A percentile compares a stretch with the other conserved stretches of the same genome.
These are phyloP conservation scores for Capsicum chinense DNA, from an alignment of 257 asterid species.

Conservation along the genomic window DNA sequence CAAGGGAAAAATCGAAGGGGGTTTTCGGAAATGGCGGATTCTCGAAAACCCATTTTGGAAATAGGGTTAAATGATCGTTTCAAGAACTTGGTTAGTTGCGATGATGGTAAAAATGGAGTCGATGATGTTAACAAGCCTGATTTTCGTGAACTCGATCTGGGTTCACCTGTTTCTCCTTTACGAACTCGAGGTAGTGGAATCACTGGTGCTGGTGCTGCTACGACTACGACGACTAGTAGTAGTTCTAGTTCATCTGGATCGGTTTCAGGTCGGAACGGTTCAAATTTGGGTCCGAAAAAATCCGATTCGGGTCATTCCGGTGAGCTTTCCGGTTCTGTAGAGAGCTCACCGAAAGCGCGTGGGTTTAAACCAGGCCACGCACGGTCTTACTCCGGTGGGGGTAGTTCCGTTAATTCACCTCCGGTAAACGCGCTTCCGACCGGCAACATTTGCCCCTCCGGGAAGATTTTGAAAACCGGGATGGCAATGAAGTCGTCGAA, in stretches of 20 bases:
- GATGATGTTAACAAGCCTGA: slow-evolving; percentile 68
- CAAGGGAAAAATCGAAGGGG: not conserved
- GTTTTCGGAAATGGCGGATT: slow-evolving; percentile 47
- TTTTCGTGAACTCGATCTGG: slow-evolving; percentile 75
- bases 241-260: slow-evolving; percentile 87
- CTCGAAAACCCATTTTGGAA: slow-evolving; percentile 47
- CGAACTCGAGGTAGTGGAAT: slow-evolving; percentile 46
- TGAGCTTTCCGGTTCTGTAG: slow-evolving; percentile 45
- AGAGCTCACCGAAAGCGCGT: slow-evolving; percentile 36
- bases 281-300: slow-evolving; percentile 41
- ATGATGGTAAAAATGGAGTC: slow-evolving; percentile 30
- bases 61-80: slow-evolving; percentile 55
- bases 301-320: slow-evolving; percentile 69
- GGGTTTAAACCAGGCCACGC: slow-evolving; percentile 50
- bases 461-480: slow-evolving; percentile 61
- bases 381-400: slow-evolving; percentile 64
- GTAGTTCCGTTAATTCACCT: slow-evolving; percentile 62
- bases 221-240: not conserved
- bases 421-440: slow-evolving; percentile 53
- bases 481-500: slow-evolving; percentile 53
- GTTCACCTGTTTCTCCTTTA: slow-evolving; percentile 75
- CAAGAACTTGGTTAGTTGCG: slow-evolving; percentile 43
- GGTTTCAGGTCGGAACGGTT: slow-evolving; percentile 59
- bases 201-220: not conserved
- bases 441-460: slow-evolving; percentile 85